A percentile compares a stretch with the other conserved stretches of the same genome.
These are phyloP conservation scores for Kalmusia sp. DNA, from an alignment of 2,329 filamentous ascomycete species.

Conservation along the genomic window DNA sequence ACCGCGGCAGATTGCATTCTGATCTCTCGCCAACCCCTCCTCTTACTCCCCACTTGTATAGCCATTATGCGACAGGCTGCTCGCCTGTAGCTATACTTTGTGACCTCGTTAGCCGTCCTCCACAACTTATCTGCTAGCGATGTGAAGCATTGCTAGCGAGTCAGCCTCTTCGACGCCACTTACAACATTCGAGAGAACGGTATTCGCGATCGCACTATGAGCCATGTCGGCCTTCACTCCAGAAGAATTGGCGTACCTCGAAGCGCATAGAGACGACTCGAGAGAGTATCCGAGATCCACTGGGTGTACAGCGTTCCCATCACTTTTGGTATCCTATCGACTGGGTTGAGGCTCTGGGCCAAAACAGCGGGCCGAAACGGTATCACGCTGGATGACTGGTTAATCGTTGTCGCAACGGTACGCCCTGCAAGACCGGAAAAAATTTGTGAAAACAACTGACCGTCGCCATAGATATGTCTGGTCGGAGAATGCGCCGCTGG, in stretches of 20 bases:
- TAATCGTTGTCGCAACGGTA: conserved; percentile 41
- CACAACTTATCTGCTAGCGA: conserved; percentile 12
- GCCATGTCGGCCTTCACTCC: conserved; percentile 35
- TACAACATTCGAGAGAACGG: conserved; percentile 3
- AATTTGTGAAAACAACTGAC: conserved; percentile 2
- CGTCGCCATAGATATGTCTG: conserved; percentile 31
- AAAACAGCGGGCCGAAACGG: conserved; percentile 39
- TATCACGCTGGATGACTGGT: conserved; percentile 41
- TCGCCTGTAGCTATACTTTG: conserved; percentile 9
- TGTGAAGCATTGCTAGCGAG: conserved; percentile 20
- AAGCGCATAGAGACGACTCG: conserved; percentile 35
- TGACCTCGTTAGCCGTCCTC: not conserved
- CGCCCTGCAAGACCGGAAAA: not conserved
- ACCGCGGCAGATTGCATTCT: conserved; percentile 9
- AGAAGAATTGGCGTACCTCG: conserved; percentile 35
- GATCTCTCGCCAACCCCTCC: conserved; percentile 11
- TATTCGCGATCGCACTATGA: conserved; percentile 12
- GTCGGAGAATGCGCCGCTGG: conserved; percentile 38
- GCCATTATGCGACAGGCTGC: conserved; percentile 4
- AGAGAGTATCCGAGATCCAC: conserved; percentile 35
- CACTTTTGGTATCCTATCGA: conserved; percentile 31
- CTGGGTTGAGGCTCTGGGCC: conserved; percentile 35
- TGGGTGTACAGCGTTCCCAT: conserved; percentile 43
- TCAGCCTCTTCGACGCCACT: conserved; percentile 20
- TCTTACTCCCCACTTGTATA: not conserved